Percentiles rank a stretch among this genome's conserved stretches.
phyloP scores from a whole-genome alignment of 768 basidiomycete genomes.

The Amanita molliuscula region DNA sequence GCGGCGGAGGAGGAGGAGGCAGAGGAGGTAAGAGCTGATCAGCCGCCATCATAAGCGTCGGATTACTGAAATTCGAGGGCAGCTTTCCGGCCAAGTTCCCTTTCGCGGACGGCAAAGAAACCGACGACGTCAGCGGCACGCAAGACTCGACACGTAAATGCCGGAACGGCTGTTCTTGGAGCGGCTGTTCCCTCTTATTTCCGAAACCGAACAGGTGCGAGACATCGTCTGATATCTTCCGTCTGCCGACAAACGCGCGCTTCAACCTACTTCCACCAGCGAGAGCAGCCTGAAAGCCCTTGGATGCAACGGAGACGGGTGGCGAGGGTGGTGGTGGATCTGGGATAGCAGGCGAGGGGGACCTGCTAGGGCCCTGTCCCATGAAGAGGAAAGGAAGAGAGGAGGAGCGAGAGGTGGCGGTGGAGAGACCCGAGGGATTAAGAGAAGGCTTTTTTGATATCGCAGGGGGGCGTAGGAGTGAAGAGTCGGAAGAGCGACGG shows the following conservation, averaged over 20 bases:
- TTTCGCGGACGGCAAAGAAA: background rate
- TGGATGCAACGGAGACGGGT: constrained; percentile 16
- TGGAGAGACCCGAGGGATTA: constrained; percentile 7
- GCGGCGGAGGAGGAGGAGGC: constrained; percentile 27
- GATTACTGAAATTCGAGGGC: background rate
- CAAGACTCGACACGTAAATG: constrained; percentile 6
- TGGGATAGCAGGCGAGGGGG: constrained; percentile 11
- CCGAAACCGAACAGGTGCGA: constrained; percentile 1
- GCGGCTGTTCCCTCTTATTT: background rate
- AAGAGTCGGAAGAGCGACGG: background rate
- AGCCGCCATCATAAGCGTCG: constrained; percentile 10
- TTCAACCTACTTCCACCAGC: constrained; percentile 42
- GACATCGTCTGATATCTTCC: constrained; percentile 47
- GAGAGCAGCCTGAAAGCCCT: constrained; percentile 26
- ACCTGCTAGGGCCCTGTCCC: constrained; percentile 19
- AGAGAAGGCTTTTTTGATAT: constrained; percentile 1
- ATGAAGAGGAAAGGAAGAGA: constrained; percentile 17
- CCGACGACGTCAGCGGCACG: constrained; percentile 2
- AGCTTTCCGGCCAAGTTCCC: background rate
- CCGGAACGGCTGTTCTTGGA: background rate
- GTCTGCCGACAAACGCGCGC: constrained; percentile 45
- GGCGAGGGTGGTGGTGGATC: constrained; percentile 14
- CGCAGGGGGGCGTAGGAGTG: background rate
- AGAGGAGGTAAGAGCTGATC: constrained; percentile 2
- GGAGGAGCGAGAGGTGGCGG: constrained; percentile 13